Conservation (phyloP, 176 grass and related monocot genomes). For the Oryza officinalis region DNA sequence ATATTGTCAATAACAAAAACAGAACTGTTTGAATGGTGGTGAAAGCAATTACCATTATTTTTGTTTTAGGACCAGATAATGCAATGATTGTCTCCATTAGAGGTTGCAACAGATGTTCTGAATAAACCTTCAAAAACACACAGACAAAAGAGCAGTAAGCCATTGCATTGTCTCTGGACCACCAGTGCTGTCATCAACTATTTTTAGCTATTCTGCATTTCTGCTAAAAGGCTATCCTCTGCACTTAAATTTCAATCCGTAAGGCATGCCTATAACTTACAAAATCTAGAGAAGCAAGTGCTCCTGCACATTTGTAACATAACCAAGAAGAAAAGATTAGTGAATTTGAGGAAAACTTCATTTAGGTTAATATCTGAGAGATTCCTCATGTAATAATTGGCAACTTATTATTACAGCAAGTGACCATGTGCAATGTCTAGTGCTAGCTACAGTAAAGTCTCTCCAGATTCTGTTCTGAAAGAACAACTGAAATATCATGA, state of each 20-base stretch:
- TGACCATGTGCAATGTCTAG: background rate
- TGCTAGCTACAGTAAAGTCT: background rate
- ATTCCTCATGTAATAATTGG: background rate
- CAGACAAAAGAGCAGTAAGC: constrained; percentile 11
- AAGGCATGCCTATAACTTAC: background rate
- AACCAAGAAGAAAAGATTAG: background rate
- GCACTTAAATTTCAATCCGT: background rate
- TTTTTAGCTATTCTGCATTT: background rate
- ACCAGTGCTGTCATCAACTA: background rate
- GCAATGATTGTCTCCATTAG: constrained; percentile 79
- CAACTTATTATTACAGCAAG: background rate
- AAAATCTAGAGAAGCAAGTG: background rate
- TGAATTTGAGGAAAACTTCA: background rate
- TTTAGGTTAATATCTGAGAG: background rate
- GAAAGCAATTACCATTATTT: constrained; percentile 50
- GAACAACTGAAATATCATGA: background rate
- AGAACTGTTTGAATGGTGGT: background rate
- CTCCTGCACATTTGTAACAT: background rate
- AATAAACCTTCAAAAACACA: constrained; percentile 69
- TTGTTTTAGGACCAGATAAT: constrained; percentile 87
- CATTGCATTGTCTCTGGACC: background rate
- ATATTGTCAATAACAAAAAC: background rate
- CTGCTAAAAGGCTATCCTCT: background rate
- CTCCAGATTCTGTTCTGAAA: background rate
- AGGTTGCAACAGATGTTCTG: constrained; percentile 78